Evolutionary conservation across 2,329 filamentous ascomycete species (phyloP), one percentile per base, ranked within the genome.

Genomic region (Clarireedia hainanense): DNA sequence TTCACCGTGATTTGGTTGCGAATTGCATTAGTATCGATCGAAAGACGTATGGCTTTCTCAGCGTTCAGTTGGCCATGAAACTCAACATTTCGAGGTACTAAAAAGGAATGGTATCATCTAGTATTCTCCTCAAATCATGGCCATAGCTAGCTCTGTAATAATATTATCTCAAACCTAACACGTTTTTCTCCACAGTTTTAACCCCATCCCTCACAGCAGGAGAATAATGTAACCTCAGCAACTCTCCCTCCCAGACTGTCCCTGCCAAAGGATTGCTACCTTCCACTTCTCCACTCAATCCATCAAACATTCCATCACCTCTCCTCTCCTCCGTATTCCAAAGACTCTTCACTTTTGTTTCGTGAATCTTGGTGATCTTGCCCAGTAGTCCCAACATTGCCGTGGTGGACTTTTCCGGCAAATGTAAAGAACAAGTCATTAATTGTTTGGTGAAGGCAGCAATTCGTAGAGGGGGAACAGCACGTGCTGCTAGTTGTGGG

Each of bases 311-410:
- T 2, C 94, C 94, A 69, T 97, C 92, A 6, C 92, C 92, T 69
- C 89, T 88, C 50, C 92, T 80, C 75, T 97, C 94, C 69, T 97
- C 92, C 0, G 91, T 95, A 66, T 95, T 85, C 92, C 94, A 99
- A 58, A 99, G 72, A n/a, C 86, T 83, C 39, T 81, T 81, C 45
- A 97, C 81, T 72, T 92, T 95, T 64, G 84, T 85, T 48, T 85
- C 85, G 69, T 99, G 91, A 2, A 85, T 85, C 70, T 88, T 89
- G 0, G 86, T 82, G 2, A 97, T 82, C 64, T 91, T 86, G 51
- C 81, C 81, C 45, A 97, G 72, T 27, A 99, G 76, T 2, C 85
- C 86, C 4, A 96, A 75, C 54, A 92, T 79, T 0, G 92, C 92
- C 61, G 90, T 80, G 42, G 84, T 81, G 1, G 89, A 95, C 71